Percentiles rank a stretch among this genome's conserved stretches.
Conservation (phyloP, 768 basidiomycete genomes). For the Galerina marginata region DNA sequence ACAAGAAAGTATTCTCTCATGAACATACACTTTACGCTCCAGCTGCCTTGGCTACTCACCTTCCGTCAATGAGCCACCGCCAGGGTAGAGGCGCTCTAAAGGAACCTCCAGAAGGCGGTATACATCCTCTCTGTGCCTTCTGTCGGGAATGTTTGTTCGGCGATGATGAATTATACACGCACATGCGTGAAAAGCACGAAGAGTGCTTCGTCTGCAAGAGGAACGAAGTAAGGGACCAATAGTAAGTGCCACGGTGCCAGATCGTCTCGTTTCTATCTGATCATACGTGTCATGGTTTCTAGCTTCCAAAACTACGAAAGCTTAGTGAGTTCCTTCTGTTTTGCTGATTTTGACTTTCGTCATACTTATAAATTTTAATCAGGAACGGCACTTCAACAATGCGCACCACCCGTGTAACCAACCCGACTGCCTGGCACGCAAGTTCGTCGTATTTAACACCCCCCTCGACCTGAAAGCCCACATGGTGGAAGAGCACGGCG, state of each 20-base stretch:
- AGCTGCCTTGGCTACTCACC: slow-evolving; percentile 65
- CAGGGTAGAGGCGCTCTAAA: slow-evolving; percentile 44
- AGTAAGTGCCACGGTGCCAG: slow-evolving; percentile 59
- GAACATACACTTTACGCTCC: slow-evolving; percentile 87
- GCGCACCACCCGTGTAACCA: slow-evolving; percentile 83
- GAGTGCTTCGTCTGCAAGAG: slow-evolving; percentile 96
- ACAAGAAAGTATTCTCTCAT: slow-evolving; percentile 95
- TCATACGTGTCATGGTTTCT: not conserved
- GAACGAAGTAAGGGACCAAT: slow-evolving; percentile 78
- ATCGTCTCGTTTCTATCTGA: slow-evolving; percentile 1
- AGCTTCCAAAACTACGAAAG: slow-evolving; percentile 84
- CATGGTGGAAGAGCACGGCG: slow-evolving; percentile 83
- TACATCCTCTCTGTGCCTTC: slow-evolving; percentile 85
- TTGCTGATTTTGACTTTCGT: not conserved
- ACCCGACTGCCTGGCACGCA: slow-evolving; percentile 75
- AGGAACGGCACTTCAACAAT: slow-evolving; percentile 79
- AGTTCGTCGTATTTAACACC: slow-evolving; percentile 94
- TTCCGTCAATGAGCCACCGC: slow-evolving; percentile 69
- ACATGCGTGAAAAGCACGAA: slow-evolving; percentile 94
- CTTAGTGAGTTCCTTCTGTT: slow-evolving; percentile 51
- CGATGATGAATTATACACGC: slow-evolving; percentile 91
- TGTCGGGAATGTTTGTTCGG: slow-evolving; percentile 93
- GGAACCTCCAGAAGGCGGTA: slow-evolving; percentile 70
- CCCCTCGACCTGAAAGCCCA: slow-evolving; percentile 91
- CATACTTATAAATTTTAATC: not conserved